A percentile compares a stretch with the other conserved stretches of the same genome.
These are phyloP conservation scores for Colletotrichum incanum DNA, from an alignment of 2,329 filamentous ascomycete species.

Conservation along the genomic window DNA sequence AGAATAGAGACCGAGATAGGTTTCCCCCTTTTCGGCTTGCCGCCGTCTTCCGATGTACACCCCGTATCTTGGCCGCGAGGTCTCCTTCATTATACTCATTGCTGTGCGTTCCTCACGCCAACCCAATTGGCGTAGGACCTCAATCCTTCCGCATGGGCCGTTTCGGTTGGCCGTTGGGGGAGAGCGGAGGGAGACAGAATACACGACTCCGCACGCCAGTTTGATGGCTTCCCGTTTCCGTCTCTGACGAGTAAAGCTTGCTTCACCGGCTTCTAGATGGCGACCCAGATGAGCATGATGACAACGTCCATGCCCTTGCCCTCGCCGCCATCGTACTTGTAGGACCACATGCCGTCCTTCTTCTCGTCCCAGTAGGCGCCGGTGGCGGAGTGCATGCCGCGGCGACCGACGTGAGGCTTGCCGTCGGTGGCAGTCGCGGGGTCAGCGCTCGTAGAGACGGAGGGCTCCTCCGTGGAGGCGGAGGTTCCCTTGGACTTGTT, in stretches of 20 bases:
- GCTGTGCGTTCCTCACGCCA: background rate
- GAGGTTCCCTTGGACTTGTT: conserved; percentile 73
- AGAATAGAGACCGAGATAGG: background rate
- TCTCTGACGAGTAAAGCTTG: conserved; percentile 16
- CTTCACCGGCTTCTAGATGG: conserved; percentile 60
- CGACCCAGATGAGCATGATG: conserved; percentile 85
- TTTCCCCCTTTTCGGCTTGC: background rate
- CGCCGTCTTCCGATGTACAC: background rate
- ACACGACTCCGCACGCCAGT: background rate
- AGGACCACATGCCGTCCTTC: conserved; percentile 91
- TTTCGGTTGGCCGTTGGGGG: background rate
- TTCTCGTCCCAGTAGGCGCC: conserved; percentile 93
- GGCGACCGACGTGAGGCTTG: conserved; percentile 83
- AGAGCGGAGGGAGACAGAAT: background rate
- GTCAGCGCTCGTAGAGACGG: conserved; percentile 69
- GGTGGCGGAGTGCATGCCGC: conserved; percentile 91
- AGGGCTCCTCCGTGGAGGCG: conserved; percentile 64
- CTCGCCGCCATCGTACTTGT: conserved; percentile 83
- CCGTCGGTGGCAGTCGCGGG: conserved; percentile 71
- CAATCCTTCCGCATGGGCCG: background rate
- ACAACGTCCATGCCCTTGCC: conserved; percentile 79
- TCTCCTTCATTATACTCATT: conserved; percentile 1
- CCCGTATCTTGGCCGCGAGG: background rate
- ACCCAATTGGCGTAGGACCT: background rate
- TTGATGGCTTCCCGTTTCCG: conserved; percentile 43